phyloP scores from a whole-genome alignment of 2,329 filamentous ascomycete genomes.

The Emergomyces pasteurianus region DNA sequence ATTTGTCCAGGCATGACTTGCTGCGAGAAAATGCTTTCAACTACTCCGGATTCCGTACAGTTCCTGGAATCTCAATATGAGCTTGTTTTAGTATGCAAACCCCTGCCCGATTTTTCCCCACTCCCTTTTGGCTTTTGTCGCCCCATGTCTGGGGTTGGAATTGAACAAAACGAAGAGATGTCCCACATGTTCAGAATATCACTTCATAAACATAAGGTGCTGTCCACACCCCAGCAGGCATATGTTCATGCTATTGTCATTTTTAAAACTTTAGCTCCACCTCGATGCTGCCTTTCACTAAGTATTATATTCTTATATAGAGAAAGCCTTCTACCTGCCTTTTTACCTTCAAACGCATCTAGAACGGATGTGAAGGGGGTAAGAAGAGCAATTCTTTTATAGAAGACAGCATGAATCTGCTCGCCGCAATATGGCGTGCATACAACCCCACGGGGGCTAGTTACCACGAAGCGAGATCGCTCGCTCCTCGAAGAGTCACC shows the following conservation, averaged over 20 bases:
- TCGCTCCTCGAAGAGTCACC: slow-evolving; percentile 2
- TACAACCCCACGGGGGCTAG: background rate
- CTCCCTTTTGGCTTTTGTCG: background rate
- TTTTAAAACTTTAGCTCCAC: background rate
- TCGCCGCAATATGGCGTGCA: background rate
- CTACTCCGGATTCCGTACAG: too few species aligned
- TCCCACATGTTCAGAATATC: background rate
- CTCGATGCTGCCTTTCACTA: background rate
- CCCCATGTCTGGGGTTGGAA: background rate
- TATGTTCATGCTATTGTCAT: background rate
- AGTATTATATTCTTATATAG: too few species aligned
- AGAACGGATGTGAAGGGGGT: background rate
- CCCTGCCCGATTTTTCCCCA: background rate
- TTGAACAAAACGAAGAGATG: background rate
- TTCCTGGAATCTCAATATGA: background rate
- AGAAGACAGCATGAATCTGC: background rate
- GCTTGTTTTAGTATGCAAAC: background rate
- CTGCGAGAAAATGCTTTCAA: background rate
- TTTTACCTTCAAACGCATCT: background rate
- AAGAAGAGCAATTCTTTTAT: background rate
- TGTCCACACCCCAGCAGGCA: background rate
- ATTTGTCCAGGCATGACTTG: background rate
- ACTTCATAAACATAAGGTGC: background rate
- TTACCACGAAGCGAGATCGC: background rate
- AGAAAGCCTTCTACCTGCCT: background rate